These are phyloP conservation scores for Globisporangium megalacanthum DNA, from an alignment of 352 stramenopile species.

Conservation along the genomic window DNA sequence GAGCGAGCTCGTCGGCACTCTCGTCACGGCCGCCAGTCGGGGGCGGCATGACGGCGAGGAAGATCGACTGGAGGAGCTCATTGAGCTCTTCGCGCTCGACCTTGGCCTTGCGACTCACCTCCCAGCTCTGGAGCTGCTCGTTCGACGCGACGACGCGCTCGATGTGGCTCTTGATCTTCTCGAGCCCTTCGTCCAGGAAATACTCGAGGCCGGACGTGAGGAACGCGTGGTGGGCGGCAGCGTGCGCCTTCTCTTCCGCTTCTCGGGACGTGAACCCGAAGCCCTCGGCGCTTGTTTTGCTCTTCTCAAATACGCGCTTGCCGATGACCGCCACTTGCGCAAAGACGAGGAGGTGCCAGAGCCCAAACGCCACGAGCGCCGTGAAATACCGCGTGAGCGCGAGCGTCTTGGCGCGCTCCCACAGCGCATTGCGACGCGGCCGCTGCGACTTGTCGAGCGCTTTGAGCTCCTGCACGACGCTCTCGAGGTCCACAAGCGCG, in stretches of 20 bases:
- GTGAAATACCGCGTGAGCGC: slow-evolving; percentile 73
- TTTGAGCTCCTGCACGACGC: slow-evolving; percentile 68
- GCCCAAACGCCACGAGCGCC: slow-evolving; percentile 59
- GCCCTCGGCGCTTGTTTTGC: slow-evolving; percentile 13
- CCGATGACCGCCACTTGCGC: slow-evolving; percentile 72
- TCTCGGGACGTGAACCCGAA: slow-evolving; percentile 18
- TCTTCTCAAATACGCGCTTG: slow-evolving; percentile 72
- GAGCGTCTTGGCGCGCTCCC: slow-evolving; percentile 68
- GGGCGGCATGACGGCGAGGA: slow-evolving; percentile 48
- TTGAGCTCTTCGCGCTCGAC: slow-evolving; percentile 71
- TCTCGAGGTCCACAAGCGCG: slow-evolving; percentile 58
- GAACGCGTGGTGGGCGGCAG: slow-evolving; percentile 60
- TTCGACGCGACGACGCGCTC: slow-evolving; percentile 45
- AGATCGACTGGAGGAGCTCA: slow-evolving; percentile 62
- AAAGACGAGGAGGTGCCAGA: slow-evolving; percentile 81
- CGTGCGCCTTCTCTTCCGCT: slow-evolving; percentile 27
- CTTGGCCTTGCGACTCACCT: slow-evolving; percentile 63
- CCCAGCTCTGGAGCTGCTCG: slow-evolving; percentile 53
- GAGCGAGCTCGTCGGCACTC: slow-evolving; percentile 20
- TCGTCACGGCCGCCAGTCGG: slow-evolving; percentile 8
- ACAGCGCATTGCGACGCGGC: slow-evolving; percentile 49
- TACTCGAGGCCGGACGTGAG: slow-evolving; percentile 74
- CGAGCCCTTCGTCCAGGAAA: slow-evolving; percentile 63
- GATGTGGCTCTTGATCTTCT: slow-evolving; percentile 55
- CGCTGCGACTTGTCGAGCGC: slow-evolving; percentile 65